A percentile compares a stretch with the other conserved stretches of the same genome.
Conservation (phyloP, 192 early-diverging fungal species). For the Pilaira anomala region DNA sequence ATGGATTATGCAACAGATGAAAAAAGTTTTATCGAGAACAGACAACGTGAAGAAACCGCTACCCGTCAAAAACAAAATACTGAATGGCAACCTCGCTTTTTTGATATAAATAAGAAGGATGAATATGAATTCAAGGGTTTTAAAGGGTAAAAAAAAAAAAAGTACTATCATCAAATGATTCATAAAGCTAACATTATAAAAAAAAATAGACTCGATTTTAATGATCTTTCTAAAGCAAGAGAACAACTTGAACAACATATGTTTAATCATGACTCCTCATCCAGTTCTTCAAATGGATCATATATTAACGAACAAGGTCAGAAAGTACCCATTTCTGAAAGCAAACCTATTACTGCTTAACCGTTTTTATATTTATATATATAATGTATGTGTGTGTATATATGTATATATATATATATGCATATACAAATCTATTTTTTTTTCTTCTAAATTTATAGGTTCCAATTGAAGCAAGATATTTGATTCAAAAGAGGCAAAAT, state of each 20-base stretch:
- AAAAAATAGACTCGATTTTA: constrained; percentile 9
- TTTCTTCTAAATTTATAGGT: background rate
- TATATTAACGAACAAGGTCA: background rate
- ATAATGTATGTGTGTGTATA: too few species aligned
- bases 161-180: background rate
- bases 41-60: constrained; percentile 60
- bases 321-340: background rate
- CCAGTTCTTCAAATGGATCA: background rate
- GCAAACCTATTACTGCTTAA: background rate
- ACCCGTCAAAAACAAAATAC: constrained; percentile 50
- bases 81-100: constrained; percentile 64
- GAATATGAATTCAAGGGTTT: constrained; percentile 45
- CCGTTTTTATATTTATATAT: too few species aligned
- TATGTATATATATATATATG: too few species aligned
- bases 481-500: background rate
- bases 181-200: background rate
- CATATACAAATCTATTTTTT: too few species aligned
- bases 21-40: constrained; percentile 71
- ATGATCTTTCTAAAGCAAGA: constrained; percentile 1
- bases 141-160: constrained; percentile 6
- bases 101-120: constrained; percentile 35
- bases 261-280: background rate
- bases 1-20: constrained; percentile 66
- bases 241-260: constrained; percentile 3
- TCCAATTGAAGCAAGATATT: background rate